phyloP scores from a whole-genome alignment of 2,329 filamentous ascomycete species.

The Aspergillus intermedius region DNA sequence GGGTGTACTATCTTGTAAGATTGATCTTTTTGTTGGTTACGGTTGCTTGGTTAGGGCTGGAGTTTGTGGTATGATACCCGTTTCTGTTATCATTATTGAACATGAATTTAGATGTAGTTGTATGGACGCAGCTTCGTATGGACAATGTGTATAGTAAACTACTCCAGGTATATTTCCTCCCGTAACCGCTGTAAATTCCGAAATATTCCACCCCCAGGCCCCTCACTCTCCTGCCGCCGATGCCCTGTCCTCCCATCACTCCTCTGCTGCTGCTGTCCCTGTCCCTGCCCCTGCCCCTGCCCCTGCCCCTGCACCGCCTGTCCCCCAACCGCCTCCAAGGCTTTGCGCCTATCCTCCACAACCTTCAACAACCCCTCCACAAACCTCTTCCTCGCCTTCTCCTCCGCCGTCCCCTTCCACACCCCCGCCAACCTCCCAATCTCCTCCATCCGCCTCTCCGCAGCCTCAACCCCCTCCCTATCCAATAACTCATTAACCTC shows the following conservation, averaged over 20 bases:
- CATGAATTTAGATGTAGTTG: too few relatives aligned
- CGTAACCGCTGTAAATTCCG: slow-evolving; percentile 48
- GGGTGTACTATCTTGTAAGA: slow-evolving; percentile 38
- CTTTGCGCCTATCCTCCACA: slow-evolving; percentile 65
- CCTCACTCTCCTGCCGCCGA: slow-evolving; percentile 26
- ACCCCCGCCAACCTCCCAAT: slow-evolving; percentile 69
- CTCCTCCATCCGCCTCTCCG: slow-evolving; percentile 66
- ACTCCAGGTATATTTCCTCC: slow-evolving; percentile 50
- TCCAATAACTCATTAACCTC: slow-evolving; percentile 66
- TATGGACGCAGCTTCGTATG: too few relatives aligned
- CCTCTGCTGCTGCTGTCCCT: slow-evolving; percentile 3
- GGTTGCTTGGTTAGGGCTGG: too few relatives aligned
- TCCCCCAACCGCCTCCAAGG: slow-evolving; percentile 35
- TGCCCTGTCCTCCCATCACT: slow-evolving; percentile 7
- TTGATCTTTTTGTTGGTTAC: too few relatives aligned
- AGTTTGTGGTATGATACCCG: too few relatives aligned
- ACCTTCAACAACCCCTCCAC: slow-evolving; percentile 74
- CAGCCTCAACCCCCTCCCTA: slow-evolving; percentile 55
- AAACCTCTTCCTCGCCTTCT: slow-evolving; percentile 74
- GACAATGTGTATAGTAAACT: slow-evolving; percentile 3
- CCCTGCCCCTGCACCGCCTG: slow-evolving; percentile 16
- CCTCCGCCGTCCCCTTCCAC: slow-evolving; percentile 94
- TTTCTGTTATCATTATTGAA: too few relatives aligned
- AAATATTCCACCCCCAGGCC: slow-evolving; percentile 46
- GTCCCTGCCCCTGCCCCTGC: slow-evolving; percentile 16